phyloP scores from a whole-genome alignment of 768 basidiomycete species.

The Kondoa subrosea region DNA sequence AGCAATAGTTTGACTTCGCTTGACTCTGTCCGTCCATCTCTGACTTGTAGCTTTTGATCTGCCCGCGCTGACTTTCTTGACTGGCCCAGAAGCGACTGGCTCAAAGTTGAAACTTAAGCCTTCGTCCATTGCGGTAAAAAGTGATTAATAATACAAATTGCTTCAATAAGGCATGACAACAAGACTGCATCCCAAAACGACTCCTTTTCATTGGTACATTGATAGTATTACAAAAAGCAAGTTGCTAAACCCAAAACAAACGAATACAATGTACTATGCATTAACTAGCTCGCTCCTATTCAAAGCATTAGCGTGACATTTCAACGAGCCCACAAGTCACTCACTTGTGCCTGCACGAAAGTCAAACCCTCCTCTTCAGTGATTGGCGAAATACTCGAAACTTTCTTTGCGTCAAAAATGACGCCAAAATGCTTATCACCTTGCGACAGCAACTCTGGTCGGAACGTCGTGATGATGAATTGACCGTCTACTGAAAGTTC shows the following conservation, averaged over 20 bases:
- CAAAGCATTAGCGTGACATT: neutral
- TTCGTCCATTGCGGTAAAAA: neutral
- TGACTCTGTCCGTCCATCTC: neutral
- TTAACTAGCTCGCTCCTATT: neutral
- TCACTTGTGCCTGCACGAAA: conserved; percentile 51
- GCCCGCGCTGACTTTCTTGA: neutral
- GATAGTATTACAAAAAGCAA: neutral
- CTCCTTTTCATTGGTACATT: no score
- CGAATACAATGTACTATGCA: neutral
- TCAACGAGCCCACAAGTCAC: neutral
- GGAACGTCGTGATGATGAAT: conserved; percentile 96
- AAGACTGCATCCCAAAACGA: no score
- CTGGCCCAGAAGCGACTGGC: neutral
- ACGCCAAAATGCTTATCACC: conserved; percentile 97
- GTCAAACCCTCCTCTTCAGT: conserved; percentile 78
- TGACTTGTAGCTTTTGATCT: neutral
- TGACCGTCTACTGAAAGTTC: conserved; percentile 71
- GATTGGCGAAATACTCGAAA: conserved; percentile 73
- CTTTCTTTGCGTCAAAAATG: conserved; percentile 85
- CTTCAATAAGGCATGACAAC: neutral
- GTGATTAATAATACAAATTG: neutral
- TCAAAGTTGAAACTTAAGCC: neutral
- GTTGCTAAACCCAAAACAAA: neutral
- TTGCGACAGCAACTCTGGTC: conserved; percentile 86
- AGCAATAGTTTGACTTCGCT: neutral